Percentiles rank a stretch among this genome's conserved stretches.
phyloP scores from a whole-genome alignment of 2,329 filamentous ascomycete species.

The Fusarium sp. region DNA sequence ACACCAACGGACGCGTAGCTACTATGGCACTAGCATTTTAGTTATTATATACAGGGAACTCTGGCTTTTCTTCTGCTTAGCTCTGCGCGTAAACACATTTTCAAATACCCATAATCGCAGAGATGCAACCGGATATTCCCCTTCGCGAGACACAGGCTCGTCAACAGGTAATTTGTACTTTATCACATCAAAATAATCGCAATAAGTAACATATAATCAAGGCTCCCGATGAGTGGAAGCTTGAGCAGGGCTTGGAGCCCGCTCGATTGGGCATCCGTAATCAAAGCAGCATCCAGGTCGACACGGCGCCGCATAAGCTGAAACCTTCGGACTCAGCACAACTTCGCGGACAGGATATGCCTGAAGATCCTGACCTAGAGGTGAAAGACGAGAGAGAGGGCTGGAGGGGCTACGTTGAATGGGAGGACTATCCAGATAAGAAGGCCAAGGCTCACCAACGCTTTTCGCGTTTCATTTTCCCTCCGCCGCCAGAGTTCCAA shows the following conservation, averaged over 20 bases:
- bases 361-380: constrained; percentile 50
- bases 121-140: background rate
- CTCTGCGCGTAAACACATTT: background rate
- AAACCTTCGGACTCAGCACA: background rate
- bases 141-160: background rate
- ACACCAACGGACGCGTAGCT: background rate
- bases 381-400: constrained; percentile 46
- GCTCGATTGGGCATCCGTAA: constrained; percentile 43
- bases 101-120: no score
- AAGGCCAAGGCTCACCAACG: constrained; percentile 68
- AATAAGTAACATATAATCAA: constrained; percentile 22
- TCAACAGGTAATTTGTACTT: background rate
- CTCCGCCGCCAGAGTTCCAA: constrained; percentile 64
- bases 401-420: constrained; percentile 69
- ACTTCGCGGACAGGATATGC: background rate
- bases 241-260: constrained; percentile 61
- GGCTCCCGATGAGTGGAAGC: constrained; percentile 61
- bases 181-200: background rate
- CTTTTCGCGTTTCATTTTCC: constrained; percentile 41
- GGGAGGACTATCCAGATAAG: constrained; percentile 76
- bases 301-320: background rate
- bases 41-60: background rate
- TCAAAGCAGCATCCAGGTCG: constrained; percentile 13
- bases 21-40: background rate
- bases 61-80: background rate